Evolutionary conservation across 768 basidiomycete species (phyloP).

Genomic region (Hygrophorus russula): DNA sequence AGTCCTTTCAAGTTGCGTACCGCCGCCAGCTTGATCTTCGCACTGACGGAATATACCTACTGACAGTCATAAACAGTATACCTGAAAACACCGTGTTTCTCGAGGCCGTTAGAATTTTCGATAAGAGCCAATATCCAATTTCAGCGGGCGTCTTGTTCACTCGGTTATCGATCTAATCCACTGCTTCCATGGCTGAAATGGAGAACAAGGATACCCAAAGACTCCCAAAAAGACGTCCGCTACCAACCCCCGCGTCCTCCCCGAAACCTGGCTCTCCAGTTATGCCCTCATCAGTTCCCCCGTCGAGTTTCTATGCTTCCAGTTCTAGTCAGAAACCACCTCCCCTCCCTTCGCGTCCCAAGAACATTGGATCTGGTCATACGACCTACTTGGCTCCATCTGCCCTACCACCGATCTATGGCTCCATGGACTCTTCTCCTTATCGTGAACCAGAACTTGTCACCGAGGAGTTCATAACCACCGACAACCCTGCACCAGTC

Average conservation of each 20-base stretch:
- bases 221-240: slow-evolving; percentile 29
- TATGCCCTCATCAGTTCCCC: slow-evolving; percentile 23
- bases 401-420: slow-evolving; percentile 26
- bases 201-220: slow-evolving; percentile 35
- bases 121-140: neutral
- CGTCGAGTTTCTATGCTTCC: slow-evolving; percentile 25
- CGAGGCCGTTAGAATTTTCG: too few species aligned
- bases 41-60: too few species aligned
- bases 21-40: too few species aligned
- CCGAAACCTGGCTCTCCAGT: slow-evolving; percentile 6
- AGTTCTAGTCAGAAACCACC: slow-evolving; percentile 17
- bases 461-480: slow-evolving; percentile 24
- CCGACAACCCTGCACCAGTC: slow-evolving; percentile 23
- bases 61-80: too few species aligned
- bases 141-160: too few species aligned
- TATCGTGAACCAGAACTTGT: slow-evolving; percentile 51
- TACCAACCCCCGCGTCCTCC: slow-evolving; percentile 24
- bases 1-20: too few species aligned
- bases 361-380: slow-evolving; percentile 30
- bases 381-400: slow-evolving; percentile 27
- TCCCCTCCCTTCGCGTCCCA: slow-evolving; percentile 26
- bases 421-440: slow-evolving; percentile 17
- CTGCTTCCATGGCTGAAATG: slow-evolving; percentile 19
- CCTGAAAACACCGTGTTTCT: too few species aligned
- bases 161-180: too few species aligned